phyloP scores from a whole-genome alignment of 306 rosid genomes.

The Fragaria nilgerrensis region DNA sequence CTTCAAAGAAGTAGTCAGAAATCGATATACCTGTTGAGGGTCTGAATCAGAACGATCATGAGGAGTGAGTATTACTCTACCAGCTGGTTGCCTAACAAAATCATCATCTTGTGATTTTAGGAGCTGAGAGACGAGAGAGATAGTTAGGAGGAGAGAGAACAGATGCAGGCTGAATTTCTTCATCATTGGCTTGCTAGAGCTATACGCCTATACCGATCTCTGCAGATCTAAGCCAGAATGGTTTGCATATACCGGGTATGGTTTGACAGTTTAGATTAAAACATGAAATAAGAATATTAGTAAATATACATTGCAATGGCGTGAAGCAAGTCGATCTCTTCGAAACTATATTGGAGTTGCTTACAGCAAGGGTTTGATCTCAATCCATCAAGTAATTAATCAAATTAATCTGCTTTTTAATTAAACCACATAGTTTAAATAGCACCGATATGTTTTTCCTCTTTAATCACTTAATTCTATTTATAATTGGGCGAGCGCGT shows the following conservation, averaged over 20 bases:
- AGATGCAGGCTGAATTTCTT: neutral
- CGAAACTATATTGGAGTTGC: conserved; percentile 12
- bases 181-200: neutral
- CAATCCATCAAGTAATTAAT: neutral
- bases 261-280: neutral
- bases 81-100: conserved; percentile 24
- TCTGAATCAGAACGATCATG: conserved; percentile 29
- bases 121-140: conserved; percentile 12
- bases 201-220: neutral
- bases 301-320: conserved; percentile 24
- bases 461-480: too few species aligned
- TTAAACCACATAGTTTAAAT: too few species aligned
- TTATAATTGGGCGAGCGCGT: too few species aligned
- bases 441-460: too few species aligned
- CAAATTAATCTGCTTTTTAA: too few species aligned
- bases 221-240: neutral
- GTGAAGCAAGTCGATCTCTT: conserved; percentile 26
- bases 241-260: neutral
- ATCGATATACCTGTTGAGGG: conserved; percentile 29
- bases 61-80: conserved; percentile 13
- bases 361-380: conserved; percentile 1
- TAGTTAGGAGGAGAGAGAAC: conserved; percentile 11
- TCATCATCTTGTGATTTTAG: conserved; percentile 20
- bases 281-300: neutral
- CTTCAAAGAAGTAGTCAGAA: neutral